Evolutionary conservation across 2,329 filamentous ascomycete species (phyloP).

Genomic region (Metarhizium brunneum): DNA sequence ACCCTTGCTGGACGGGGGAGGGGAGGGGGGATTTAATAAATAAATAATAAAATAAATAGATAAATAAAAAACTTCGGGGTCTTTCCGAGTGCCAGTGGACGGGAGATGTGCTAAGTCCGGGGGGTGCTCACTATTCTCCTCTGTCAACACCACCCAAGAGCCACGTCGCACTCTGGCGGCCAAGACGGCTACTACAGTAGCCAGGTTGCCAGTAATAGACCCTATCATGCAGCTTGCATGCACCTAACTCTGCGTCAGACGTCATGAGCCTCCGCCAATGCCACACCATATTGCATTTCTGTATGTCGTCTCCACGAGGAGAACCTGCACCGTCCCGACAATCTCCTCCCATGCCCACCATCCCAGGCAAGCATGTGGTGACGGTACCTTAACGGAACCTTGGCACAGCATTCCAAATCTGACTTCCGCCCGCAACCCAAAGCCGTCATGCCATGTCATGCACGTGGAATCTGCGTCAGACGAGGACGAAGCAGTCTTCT

Average conservation of each 20-base stretch:
- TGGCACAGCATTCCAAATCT: not conserved
- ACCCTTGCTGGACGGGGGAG: no score
- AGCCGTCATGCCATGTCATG: not conserved
- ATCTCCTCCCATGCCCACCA: not conserved
- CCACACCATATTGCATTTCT: not conserved
- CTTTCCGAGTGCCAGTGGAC: no score
- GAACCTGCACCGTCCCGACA: not conserved
- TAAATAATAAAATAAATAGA: no score
- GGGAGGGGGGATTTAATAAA: no score
- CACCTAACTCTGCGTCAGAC: not conserved
- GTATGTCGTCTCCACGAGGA: not conserved
- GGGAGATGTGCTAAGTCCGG: no score
- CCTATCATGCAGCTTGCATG: not conserved
- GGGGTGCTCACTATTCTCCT: no score
- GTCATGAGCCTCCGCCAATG: not conserved
- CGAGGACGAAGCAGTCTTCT: not conserved
- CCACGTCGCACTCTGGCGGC: no score
- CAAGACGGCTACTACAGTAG: no score
- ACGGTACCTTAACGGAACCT: not conserved
- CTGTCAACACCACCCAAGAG: no score
- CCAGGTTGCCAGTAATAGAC: not conserved
- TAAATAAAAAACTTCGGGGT: no score
- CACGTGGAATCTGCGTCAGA: not conserved
- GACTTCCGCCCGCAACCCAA: not conserved
- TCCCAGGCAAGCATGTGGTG: not conserved